Evolutionary conservation across 306 rosid species (phyloP), one percentile per base, ranked within the genome.

Genomic region (Alnus glutinosa): DNA sequence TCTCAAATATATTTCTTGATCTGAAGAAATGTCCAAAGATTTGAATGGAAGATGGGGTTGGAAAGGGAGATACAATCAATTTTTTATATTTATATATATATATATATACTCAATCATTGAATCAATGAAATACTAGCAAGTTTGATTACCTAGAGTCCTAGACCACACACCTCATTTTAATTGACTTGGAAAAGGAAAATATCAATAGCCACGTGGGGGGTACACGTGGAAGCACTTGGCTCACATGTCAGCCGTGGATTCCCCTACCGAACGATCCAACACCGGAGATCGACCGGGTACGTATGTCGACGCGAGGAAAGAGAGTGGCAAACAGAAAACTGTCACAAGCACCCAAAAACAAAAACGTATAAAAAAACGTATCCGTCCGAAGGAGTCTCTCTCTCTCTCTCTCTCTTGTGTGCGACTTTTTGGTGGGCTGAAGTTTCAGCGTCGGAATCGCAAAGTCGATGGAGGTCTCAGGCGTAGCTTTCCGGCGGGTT

Each of bases 391-490:
- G 9, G 12, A 8, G 3, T 55, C 5, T 1, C 30, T 2, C 4
- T 5, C 61, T n/a, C 64, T 7, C 7, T 19, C 13, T 23, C 32
- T 19, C 12, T 58, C 64, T 55, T 54, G 19, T 14, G n/a, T 1
- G 49, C 32, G 73, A 54, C 62, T 72, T 42, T 23, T 11, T 4
- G 61, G 39, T 18, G 47, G 19, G 71, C 3, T 34, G 16, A 2
- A 19, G 13, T 69, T 55, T 51, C 78, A 50, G 28, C 71, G 67
- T 77, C 58, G 14, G 34, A 34, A 47, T 18, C 19, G 1, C 55
- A 75, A 39, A 0, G 11, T 13, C 73, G 37, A 91, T 91, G 98
- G 98, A 92, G 81, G 87, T 85, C 34, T 89, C 92, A 67, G 93
- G 97, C 71, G 75, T 85, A 67, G 85, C 88, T 81, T 78, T 88